Percentiles rank a stretch among this genome's conserved stretches.
phyloP scores from a whole-genome alignment of 148 eudicot genomes.

The Camellia sinensis region DNA sequence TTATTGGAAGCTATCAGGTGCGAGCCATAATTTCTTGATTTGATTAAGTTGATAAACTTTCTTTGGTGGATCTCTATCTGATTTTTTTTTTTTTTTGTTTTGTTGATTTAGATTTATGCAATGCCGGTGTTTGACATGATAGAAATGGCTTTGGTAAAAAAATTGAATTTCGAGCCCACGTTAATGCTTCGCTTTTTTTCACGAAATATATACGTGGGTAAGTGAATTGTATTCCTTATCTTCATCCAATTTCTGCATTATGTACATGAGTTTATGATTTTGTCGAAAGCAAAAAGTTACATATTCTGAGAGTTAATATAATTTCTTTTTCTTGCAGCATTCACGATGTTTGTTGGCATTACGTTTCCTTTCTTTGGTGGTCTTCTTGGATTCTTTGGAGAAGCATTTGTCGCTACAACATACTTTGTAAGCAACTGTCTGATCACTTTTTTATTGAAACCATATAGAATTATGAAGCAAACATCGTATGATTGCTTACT shows the following conservation, averaged over 20 bases:
- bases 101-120: constrained; percentile 34
- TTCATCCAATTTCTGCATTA: neutral
- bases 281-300: neutral
- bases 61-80: neutral
- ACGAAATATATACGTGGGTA: constrained; percentile 40
- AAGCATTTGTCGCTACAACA: constrained; percentile 34
- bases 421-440: constrained; percentile 25
- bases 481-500: neutral
- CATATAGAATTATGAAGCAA: neutral
- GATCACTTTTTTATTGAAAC: neutral
- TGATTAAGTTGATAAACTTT: neutral
- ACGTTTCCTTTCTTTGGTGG: constrained; percentile 35
- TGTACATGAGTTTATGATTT: neutral
- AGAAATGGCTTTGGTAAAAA: constrained; percentile 35
- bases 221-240: constrained; percentile 1
- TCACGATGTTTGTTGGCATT: constrained; percentile 30
- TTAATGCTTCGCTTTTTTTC: constrained; percentile 29
- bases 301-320: neutral
- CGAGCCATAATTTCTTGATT: neutral
- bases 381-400: constrained; percentile 37
- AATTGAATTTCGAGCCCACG: constrained; percentile 33
- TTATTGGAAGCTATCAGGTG: constrained; percentile 39
- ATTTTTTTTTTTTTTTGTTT: neutral
- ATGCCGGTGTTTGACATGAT: constrained; percentile 53
- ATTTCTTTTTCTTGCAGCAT: constrained; percentile 19